Percentiles rank a stretch among this genome's conserved stretches.
Conservation (phyloP, 139 green algal genomes). For the Chlorella sp. region DNA sequence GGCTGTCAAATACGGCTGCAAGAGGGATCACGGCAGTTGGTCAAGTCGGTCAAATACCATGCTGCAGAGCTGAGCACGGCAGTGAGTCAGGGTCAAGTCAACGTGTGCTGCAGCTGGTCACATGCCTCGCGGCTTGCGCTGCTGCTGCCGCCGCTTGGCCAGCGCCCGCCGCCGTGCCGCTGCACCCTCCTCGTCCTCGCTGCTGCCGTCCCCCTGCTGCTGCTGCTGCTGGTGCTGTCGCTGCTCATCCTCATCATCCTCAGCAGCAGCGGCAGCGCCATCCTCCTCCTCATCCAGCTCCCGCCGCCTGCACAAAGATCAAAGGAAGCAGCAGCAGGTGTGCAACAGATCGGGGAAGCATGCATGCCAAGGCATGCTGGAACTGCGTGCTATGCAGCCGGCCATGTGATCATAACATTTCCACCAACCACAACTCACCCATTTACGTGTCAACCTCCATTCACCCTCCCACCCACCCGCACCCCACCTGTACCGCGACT, state of each 20-base stretch:
- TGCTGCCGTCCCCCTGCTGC: background rate
- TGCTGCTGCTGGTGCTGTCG: conserved; percentile 18
- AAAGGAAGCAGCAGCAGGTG: background rate
- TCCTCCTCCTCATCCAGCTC: conserved; percentile 4
- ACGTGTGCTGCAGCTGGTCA: background rate
- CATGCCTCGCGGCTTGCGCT: conserved; percentile 20
- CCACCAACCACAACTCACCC: no score
- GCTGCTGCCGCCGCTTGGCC: conserved; percentile 26
- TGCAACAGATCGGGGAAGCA: no score
- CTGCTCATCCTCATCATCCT: background rate
- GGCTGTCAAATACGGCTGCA: no score
- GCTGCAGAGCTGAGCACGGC: no score
- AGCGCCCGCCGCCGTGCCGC: conserved; percentile 4
- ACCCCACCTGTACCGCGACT: conserved; percentile 26
- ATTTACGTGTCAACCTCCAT: no score
- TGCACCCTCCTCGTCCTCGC: conserved; percentile 17
- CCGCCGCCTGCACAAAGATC: background rate
- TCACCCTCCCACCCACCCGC: background rate
- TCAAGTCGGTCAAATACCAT: background rate
- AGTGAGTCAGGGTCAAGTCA: background rate
- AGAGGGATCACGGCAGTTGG: no score
- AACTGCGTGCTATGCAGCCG: no score
- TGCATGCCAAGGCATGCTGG: no score
- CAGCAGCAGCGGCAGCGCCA: no score
- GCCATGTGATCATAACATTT: no score